Conservation (phyloP, 1,284 basidiomycete species). For the Cystobasidium slooffiae region DNA sequence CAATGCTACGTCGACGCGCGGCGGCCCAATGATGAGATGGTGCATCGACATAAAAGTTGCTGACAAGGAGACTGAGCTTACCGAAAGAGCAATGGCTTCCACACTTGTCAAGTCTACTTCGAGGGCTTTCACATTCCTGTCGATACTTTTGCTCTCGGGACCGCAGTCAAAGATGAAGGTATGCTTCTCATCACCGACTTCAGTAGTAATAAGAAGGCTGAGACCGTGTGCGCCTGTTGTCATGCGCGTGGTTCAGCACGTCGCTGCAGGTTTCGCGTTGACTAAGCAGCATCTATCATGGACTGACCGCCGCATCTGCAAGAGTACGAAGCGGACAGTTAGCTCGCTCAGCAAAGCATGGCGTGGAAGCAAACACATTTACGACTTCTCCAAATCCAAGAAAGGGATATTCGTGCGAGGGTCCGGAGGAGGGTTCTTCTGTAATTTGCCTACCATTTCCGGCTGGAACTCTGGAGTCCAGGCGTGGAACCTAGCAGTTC, state of each 20-base stretch:
- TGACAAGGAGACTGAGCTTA: not conserved
- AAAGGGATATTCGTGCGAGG: constrained; percentile 67
- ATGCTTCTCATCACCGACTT: constrained; percentile 59
- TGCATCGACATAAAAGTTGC: not conserved
- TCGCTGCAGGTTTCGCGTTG: too few species aligned
- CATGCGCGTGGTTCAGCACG: not conserved
- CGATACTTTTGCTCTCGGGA: constrained; percentile 71
- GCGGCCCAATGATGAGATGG: too few species aligned
- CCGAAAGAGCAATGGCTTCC: constrained; percentile 68
- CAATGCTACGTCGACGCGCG: constrained; percentile 62
- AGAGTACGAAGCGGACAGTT: constrained; percentile 63
- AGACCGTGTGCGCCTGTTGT: constrained; percentile 77
- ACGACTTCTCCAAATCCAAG: constrained; percentile 70
- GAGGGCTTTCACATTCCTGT: constrained; percentile 70
- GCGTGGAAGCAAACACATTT: not conserved
- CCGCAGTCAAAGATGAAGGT: constrained; percentile 77
- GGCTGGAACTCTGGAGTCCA: constrained; percentile 74
- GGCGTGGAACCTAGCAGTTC: constrained; percentile 65
- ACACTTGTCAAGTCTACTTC: constrained; percentile 64
- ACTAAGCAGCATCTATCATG: too few species aligned
- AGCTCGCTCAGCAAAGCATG: constrained; percentile 52
- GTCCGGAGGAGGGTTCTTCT: constrained; percentile 62
- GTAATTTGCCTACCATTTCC: constrained; percentile 70
- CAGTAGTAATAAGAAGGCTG: constrained; percentile 70
- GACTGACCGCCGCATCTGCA: constrained; percentile 37